These are phyloP conservation scores for Westerdykella aurantiaca DNA, from an alignment of 2,329 filamentous ascomycete species.

Conservation along the genomic window DNA sequence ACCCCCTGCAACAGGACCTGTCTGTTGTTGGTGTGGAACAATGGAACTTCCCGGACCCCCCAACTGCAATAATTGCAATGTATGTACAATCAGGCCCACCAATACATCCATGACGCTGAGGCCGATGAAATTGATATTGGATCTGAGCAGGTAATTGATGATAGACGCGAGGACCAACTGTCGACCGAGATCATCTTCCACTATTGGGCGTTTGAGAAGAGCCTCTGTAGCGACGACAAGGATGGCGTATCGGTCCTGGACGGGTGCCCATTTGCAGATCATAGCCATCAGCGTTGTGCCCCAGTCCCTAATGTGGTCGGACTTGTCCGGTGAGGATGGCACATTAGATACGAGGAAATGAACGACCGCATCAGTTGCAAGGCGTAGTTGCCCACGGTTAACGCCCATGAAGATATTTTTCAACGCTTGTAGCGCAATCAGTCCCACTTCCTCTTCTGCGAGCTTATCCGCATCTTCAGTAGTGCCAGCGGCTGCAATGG, in stretches of 20 bases:
- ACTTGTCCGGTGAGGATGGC: conserved; percentile 38
- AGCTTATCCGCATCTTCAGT: conserved; percentile 82
- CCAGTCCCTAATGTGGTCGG: conserved; percentile 51
- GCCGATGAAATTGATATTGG: conserved; percentile 88
- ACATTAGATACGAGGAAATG: conserved; percentile 56
- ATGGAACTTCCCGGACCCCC: conserved; percentile 40
- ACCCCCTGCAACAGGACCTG: conserved; percentile 19
- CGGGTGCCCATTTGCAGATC: conserved; percentile 79
- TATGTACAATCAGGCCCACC: conserved; percentile 76
- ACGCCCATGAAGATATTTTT: conserved; percentile 80
- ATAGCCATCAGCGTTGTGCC: conserved; percentile 75
- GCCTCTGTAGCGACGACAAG: conserved; percentile 75
- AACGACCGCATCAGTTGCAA: conserved; percentile 67
- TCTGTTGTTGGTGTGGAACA: conserved; percentile 36
- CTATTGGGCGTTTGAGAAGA: conserved; percentile 61
- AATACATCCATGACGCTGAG: conserved; percentile 94
- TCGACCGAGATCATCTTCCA: conserved; percentile 64
- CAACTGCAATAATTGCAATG: conserved; percentile 69
- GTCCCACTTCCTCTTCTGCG: conserved; percentile 80
- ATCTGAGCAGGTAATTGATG: conserved; percentile 75
- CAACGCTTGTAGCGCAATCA: conserved; percentile 78
- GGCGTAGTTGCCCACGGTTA: conserved; percentile 73
- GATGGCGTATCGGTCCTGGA: conserved; percentile 90
- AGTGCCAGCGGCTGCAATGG: conserved; percentile 66
- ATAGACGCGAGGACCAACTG: conserved; percentile 72